Percentiles rank a stretch among this genome's conserved stretches.
Conservation (phyloP, 2,329 filamentous ascomycete species). For the Sordariomycetes sp. region DNA sequence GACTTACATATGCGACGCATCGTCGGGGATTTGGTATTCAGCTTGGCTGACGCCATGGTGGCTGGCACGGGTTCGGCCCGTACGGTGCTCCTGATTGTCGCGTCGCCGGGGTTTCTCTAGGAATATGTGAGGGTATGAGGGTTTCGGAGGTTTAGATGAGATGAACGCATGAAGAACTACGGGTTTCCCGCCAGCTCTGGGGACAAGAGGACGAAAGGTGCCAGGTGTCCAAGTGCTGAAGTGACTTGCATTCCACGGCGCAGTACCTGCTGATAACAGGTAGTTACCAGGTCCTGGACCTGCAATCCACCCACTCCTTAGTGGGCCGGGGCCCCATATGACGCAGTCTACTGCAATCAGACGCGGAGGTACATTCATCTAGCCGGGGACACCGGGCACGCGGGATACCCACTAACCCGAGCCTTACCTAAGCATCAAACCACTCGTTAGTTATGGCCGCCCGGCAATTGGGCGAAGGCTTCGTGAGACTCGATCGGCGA, state of each 20-base stretch:
- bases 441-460: not conserved
- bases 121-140: not conserved
- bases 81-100: not conserved
- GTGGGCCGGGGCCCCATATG: not conserved
- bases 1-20: slow-evolving; percentile 68
- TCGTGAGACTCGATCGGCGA: not conserved
- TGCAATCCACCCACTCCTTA: not conserved
- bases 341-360: not conserved
- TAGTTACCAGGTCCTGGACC: not conserved
- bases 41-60: slow-evolving; percentile 28
- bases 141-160: not conserved
- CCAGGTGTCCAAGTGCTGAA: not conserved
- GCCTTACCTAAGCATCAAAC: not conserved
- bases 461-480: not conserved
- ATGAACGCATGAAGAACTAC: not conserved
- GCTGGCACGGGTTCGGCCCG: not conserved
- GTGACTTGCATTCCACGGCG: not conserved
- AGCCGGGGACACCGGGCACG: not conserved
- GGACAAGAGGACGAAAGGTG: not conserved
- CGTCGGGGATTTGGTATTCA: slow-evolving; percentile 70
- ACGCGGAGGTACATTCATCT: not conserved
- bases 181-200: not conserved
- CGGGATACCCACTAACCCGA: not conserved
- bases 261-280: not conserved
- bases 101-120: not conserved